A percentile compares a stretch with the other conserved stretches of the same genome.
Conservation (phyloP, 2,329 filamentous ascomycete species). For the Trichoderma koningii region DNA sequence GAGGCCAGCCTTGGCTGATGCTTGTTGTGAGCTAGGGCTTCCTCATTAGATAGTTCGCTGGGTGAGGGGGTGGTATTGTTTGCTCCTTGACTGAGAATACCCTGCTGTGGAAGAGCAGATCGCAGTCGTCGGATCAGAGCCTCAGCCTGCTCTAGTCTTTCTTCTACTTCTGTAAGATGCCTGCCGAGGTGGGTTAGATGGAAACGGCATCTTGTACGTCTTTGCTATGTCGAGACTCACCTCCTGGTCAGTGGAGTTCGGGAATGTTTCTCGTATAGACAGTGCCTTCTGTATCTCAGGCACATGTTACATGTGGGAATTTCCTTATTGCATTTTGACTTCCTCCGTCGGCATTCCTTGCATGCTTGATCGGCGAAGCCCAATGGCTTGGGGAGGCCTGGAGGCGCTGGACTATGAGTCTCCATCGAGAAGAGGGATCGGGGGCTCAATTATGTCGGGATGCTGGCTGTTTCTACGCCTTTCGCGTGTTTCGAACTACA, state of each 20-base stretch:
- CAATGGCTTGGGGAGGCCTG: not conserved
- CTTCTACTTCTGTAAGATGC: constrained; percentile 49
- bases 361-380: constrained; percentile 40
- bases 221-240: constrained; percentile 32
- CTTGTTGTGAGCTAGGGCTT: not conserved
- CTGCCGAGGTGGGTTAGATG: constrained; percentile 32
- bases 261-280: constrained; percentile 52
- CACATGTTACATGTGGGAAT: constrained; percentile 46
- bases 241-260: constrained; percentile 51
- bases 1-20: not conserved
- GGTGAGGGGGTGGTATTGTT: not conserved
- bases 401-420: not conserved
- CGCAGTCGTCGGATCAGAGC: constrained; percentile 38
- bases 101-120: constrained; percentile 35
- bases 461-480: not conserved
- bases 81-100: not conserved
- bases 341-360: constrained; percentile 46
- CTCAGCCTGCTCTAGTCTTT: constrained; percentile 42
- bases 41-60: not conserved
- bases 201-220: not conserved
- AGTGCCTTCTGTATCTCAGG: constrained; percentile 47
- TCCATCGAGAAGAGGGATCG: not conserved
- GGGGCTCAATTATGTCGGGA: not conserved
- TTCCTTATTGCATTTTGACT: constrained; percentile 44
- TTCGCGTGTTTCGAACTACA: not conserved